Evolutionary conservation across 345 rosid species (phyloP), one percentile per base, ranked within the genome.

Genomic region (Corymbia maculata): DNA sequence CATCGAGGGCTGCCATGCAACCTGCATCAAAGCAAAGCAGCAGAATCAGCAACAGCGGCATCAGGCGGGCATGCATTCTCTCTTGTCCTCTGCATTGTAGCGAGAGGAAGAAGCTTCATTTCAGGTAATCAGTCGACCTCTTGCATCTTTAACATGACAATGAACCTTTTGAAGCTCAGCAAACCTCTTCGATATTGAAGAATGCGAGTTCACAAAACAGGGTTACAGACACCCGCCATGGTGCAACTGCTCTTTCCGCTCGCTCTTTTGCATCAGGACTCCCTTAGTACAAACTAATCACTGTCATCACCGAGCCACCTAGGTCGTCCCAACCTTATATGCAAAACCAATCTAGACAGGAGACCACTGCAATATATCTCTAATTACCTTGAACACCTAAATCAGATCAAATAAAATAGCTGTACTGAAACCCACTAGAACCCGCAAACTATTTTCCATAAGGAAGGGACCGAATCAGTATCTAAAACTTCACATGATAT

Each of bases 1-100:
- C 99, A 52, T 98, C 99, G 89, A 97, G 93, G 26, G 99, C 99
- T 85, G 99, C 98, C 99, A 97, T 98, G 94, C 99, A 98, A 47
- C 99, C 99, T 98, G 92, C 93, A 93, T 59, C 85, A 75, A 49
- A 32, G 45, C 80, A 32, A 36, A 68, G 22, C 80, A 16, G 24
- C 80, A 15, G 24, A 30, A 68, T 68, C 79, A 68, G 44, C 22
- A 68, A 68, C 42, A 17, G 22, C 22, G 9, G 45, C 10, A 68
- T 68, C 80, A 2, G 6, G 2, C 4, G 24, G 80, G 80, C 80
- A 16, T 1, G 5, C 45, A 8, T 36, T 68, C 80, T 66, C 75
- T 68, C 45, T 32, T 3, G 24, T 32, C 80, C 80, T 16, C 80
- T 68, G 80, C 42, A 68, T 16, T 32, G 80, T 36, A 8, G 45